Evolutionary conservation across 1,284 basidiomycete species (phyloP).

Genomic region (Wolfiporia cocos): DNA sequence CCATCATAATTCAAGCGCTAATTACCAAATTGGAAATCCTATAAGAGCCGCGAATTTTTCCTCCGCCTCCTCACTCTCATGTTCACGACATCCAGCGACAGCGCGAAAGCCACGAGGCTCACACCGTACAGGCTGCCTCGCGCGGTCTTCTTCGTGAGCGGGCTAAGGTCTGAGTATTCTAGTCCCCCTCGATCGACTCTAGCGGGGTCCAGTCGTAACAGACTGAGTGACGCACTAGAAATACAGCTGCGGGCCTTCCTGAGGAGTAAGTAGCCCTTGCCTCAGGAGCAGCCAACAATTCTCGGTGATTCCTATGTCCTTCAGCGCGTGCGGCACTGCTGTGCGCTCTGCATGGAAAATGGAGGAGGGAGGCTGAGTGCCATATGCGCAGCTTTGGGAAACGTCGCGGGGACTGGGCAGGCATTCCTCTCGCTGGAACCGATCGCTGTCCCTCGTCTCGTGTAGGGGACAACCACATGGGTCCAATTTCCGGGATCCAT

Average conservation of each 20-base stretch:
- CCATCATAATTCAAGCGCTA: no score
- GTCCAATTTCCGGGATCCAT: neutral
- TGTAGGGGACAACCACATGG: neutral
- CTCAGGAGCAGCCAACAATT: neutral
- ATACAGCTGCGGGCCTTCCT: neutral
- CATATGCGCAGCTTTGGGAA: slow-evolving; percentile 3
- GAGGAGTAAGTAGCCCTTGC: neutral
- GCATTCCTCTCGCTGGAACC: neutral
- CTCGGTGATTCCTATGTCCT: neutral
- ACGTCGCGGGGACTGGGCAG: slow-evolving; percentile 6
- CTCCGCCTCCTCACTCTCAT: no score
- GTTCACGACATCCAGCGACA: neutral
- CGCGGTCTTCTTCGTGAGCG: slow-evolving; percentile 4
- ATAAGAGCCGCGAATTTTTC: no score
- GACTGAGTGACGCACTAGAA: slow-evolving; percentile 8
- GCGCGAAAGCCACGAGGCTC: slow-evolving; percentile 10
- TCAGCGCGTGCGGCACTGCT: neutral
- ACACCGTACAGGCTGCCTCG: slow-evolving; percentile 5
- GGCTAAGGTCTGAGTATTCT: slow-evolving; percentile 12
- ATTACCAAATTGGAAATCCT: no score
- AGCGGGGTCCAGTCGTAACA: slow-evolving; percentile 4
- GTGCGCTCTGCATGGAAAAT: no score
- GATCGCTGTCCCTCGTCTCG: neutral
- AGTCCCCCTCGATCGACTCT: slow-evolving; percentile 8
- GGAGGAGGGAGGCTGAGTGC: neutral